phyloP scores from a whole-genome alignment of 2,329 filamentous ascomycete species.

The Grosmannia penicillata region DNA sequence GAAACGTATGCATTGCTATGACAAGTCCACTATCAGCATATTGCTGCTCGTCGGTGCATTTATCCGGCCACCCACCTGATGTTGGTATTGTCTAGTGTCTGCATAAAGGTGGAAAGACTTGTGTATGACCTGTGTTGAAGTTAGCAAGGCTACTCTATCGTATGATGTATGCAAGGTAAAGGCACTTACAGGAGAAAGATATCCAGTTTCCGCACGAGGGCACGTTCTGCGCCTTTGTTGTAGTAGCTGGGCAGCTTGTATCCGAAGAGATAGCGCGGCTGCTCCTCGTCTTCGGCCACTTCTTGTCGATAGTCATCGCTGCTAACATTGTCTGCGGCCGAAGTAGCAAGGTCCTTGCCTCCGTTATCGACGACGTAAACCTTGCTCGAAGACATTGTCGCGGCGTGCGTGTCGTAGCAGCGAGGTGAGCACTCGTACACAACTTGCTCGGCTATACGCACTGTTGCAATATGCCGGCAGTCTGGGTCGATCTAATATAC shows the following conservation, averaged over 20 bases:
- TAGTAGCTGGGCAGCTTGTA: background rate
- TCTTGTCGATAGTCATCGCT: background rate
- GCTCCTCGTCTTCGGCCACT: background rate
- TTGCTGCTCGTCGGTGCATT: background rate
- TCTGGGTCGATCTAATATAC: no score
- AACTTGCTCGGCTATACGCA: no score
- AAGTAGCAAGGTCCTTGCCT: background rate
- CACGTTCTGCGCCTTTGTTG: background rate
- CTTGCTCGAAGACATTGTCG: background rate
- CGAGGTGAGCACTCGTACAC: no score
- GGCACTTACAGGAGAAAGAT: conserved; percentile 2
- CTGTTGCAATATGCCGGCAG: no score
- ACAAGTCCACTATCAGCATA: background rate
- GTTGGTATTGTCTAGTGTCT: background rate
- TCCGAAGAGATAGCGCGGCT: background rate
- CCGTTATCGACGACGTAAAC: background rate
- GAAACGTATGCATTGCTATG: background rate
- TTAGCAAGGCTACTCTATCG: background rate
- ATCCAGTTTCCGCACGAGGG: conserved; percentile 5
- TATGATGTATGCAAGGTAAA: no score
- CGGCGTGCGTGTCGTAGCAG: background rate
- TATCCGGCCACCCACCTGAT: background rate
- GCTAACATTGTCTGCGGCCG: background rate
- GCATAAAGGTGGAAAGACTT: background rate
- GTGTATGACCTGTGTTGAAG: background rate